Percentiles rank a stretch among this genome's conserved stretches.
These are phyloP conservation scores for Eucalyptus tenuipes DNA, from an alignment of 345 rosid genomes.

Conservation along the genomic window DNA sequence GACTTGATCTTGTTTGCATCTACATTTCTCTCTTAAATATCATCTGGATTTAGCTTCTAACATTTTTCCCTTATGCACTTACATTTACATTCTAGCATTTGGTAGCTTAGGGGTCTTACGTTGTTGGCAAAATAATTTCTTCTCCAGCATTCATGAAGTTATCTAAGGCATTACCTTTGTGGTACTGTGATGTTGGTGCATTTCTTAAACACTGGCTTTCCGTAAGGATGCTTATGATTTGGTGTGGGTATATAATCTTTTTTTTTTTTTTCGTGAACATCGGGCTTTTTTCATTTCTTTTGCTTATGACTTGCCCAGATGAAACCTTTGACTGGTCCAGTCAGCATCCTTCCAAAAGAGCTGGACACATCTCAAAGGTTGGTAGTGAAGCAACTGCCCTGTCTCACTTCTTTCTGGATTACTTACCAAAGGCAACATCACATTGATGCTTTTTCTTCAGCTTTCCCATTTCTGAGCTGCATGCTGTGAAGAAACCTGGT, in stretches of 20 bases:
- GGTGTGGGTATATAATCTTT: neutral
- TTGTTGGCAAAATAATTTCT: neutral
- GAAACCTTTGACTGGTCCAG: conserved; percentile 11
- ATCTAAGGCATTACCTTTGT: neutral
- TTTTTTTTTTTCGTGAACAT: neutral
- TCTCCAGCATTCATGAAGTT: neutral
- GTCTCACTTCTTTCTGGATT: neutral
- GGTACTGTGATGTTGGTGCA: neutral
- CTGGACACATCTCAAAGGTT: conserved; percentile 18
- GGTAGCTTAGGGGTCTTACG: neutral
- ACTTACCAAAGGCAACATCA: neutral
- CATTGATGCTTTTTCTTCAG: conserved; percentile 10
- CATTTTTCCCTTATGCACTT: neutral
- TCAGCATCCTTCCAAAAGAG: conserved; percentile 3
- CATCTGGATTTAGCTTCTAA: neutral
- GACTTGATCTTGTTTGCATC: neutral
- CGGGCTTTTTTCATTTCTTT: neutral
- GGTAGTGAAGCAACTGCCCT: neutral
- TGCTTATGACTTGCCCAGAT: conserved; percentile 10
- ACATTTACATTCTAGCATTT: neutral
- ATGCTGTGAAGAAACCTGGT: conserved; percentile 17
- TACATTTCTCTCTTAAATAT: neutral
- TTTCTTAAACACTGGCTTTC: neutral
- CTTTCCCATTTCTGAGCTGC: conserved; percentile 25
- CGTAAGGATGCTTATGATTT: neutral